Evolutionary conservation across 768 basidiomycete genomes (phyloP), one percentile per base, ranked within the genome.

Genomic region (Lentinula sp.): DNA sequence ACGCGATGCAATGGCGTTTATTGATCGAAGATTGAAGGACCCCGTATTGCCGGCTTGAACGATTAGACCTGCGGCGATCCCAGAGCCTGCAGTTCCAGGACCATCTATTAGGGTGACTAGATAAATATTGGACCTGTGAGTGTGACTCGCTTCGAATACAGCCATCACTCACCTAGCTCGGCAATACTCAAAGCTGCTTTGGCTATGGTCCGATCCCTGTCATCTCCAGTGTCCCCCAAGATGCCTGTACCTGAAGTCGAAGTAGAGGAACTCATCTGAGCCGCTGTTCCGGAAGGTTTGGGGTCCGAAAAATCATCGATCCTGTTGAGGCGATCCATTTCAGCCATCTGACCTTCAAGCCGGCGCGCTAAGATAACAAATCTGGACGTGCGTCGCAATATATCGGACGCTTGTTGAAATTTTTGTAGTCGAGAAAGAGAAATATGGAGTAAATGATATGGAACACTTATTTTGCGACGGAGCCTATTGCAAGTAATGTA

Each of bases 141-240:
- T 3, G 37, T 15, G 43, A 10, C 23, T 36, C 36, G 35, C 33
- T 48, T 16, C 18, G 49, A 59, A 15, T 8, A 10, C 53, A 12
- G 13, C 56, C 56, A 41, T n/a, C 33, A 76, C 88, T 66, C 63
- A 93, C 94, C 81, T 46, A 98, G 78, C 71, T 99, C 96, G 0
- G 95, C 93, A 8, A 98, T 86, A 42, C 86, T 95, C 66, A 98
- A 76, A n/a, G 95, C 96, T 2, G 96, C 95, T 72, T 95, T 95
- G 2, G 94, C 90, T 67, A 98, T 86, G 15, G 84, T 84, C 8
- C 96, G 81, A 68, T 97, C 95, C 71, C 86, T 87, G 65, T 93
- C 90, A 33, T 92, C 89, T 66, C 89, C 88, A 37, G 77, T 70
- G 33, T 82, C 84, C 41, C 55, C 55, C 48, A 73, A 18, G 6